Evolutionary conservation across 2,329 filamentous ascomycete genomes (phyloP).

Genomic region (Verticillium dahliae): DNA sequence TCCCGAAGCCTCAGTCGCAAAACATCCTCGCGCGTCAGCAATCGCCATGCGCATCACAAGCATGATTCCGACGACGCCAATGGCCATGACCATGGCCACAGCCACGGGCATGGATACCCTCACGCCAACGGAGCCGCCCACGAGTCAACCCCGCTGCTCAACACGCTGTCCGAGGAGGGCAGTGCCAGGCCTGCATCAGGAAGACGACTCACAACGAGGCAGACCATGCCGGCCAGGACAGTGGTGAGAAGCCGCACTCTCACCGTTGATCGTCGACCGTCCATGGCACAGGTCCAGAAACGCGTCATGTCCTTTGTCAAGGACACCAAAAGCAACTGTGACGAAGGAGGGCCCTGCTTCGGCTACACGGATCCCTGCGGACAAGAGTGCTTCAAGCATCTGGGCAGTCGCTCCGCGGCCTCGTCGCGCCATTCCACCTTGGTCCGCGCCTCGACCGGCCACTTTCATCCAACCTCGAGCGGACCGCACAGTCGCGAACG

Average conservation of each 20-base stretch:
- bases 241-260: constrained; percentile 16
- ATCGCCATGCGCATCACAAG: constrained; percentile 12
- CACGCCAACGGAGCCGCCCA: constrained; percentile 18
- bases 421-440: constrained; percentile 27
- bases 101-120: constrained; percentile 19
- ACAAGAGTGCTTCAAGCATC: constrained; percentile 58
- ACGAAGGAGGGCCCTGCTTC: constrained; percentile 53
- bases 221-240: constrained; percentile 6
- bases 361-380: constrained; percentile 61
- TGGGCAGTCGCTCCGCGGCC: constrained; percentile 30
- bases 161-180: constrained; percentile 16
- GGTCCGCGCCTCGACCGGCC: constrained; percentile 34
- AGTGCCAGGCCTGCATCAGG: constrained; percentile 17
- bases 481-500: constrained; percentile 15
- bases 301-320: constrained; percentile 59
- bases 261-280: constrained; percentile 38
- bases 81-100: constrained; percentile 2
- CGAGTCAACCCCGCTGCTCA: constrained; percentile 45
- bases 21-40: not conserved
- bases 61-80: constrained; percentile 10
- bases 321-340: constrained; percentile 57
- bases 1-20: constrained; percentile 11
- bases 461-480: constrained; percentile 17
- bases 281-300: constrained; percentile 47
- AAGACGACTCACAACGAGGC: constrained; percentile 15